Evolutionary conservation across 768 basidiomycete species (phyloP).

Genomic region (Psilocybe azurescens): DNA sequence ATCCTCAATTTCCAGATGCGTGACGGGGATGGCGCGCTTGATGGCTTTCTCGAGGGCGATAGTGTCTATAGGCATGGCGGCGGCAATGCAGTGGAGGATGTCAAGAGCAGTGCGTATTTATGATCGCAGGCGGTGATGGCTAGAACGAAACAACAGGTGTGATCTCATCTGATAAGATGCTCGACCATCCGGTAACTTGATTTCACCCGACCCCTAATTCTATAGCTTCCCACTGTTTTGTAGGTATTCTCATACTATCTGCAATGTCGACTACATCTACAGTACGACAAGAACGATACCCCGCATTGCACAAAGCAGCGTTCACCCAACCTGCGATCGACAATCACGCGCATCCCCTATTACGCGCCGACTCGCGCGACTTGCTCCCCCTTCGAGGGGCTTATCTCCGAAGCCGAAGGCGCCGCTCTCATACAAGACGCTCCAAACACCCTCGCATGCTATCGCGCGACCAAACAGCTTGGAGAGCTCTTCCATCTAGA

Average conservation of each 20-base stretch:
- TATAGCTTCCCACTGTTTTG: not conserved
- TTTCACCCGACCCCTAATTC: not conserved
- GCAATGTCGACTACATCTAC: too few species aligned
- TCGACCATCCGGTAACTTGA: not conserved
- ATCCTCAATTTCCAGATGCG: slow-evolving; percentile 77
- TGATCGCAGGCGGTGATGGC: not conserved
- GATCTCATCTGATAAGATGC: slow-evolving; percentile 24
- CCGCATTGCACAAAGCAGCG: slow-evolving; percentile 32
- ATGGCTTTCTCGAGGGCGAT: slow-evolving; percentile 66
- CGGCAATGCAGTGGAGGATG: not conserved
- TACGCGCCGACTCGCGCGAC: slow-evolving; percentile 49
- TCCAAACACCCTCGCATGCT: slow-evolving; percentile 59
- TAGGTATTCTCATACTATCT: not conserved
- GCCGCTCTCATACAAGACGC: slow-evolving; percentile 56
- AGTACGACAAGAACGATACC: slow-evolving; percentile 5
- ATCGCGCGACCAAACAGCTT: slow-evolving; percentile 62
- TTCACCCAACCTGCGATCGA: slow-evolving; percentile 64
- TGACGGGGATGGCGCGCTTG: slow-evolving; percentile 63
- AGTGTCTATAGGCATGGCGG: slow-evolving; percentile 63
- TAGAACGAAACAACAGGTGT: not conserved
- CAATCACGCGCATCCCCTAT: slow-evolving; percentile 80
- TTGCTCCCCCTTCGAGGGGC: slow-evolving; percentile 63
- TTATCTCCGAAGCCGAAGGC: slow-evolving; percentile 69
- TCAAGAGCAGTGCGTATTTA: not conserved
- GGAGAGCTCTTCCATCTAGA: slow-evolving; percentile 50